Base-by-base conservation (phyloP, 2,329 filamentous ascomycete genomes). In the Monosporascus sp. region DNA sequence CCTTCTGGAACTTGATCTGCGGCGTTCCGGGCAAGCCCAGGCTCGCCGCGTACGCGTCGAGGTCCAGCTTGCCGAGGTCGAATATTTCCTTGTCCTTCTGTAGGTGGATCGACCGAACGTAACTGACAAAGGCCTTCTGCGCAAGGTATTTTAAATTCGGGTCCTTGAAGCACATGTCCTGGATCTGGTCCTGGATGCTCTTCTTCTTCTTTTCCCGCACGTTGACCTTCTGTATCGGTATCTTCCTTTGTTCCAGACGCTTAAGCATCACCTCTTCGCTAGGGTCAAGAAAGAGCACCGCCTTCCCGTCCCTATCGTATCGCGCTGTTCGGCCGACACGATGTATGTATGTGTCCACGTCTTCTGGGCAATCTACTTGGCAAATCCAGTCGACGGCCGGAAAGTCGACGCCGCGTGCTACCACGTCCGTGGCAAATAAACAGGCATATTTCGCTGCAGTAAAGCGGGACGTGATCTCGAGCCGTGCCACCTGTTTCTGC, bases 321-420 rank as follows among this genome's bases (percentile, higher is more conserved):
- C 93, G 83, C n/a, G 94, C 94, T 18, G 94, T 97, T 31, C 94
- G 84, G 2, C 94, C 94, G 5, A 97, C 93, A 54, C 94, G 85
- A 72, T 99, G 94, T 61, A 99, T 97, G 65, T 99, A 99, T 0
- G 94, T 99, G 65, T 97, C 94, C 4, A 89, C 88, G 68, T 99
- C 93, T 70, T 99, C 94, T 0, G 94, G 94, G 60, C 90, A 96
- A 69, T 99, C 94, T n/a, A 90, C 81, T 68, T 99, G 94, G n/a
- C 99, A 90, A 5, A 99, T 94, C 88, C 94, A 99, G 69, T 99
- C 94, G 0, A 99, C 94, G 3, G 91, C 87, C 0, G 94, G 94
- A 66, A 99, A 97, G 69, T 99, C 94, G 14, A 99, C 81, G 58
- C 94, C 94, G 69, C 94, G 83, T 0, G 94, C 94, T 4, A 95